phyloP scores from a whole-genome alignment of 306 rosid genomes.

The Prunus kanzakura region DNA sequence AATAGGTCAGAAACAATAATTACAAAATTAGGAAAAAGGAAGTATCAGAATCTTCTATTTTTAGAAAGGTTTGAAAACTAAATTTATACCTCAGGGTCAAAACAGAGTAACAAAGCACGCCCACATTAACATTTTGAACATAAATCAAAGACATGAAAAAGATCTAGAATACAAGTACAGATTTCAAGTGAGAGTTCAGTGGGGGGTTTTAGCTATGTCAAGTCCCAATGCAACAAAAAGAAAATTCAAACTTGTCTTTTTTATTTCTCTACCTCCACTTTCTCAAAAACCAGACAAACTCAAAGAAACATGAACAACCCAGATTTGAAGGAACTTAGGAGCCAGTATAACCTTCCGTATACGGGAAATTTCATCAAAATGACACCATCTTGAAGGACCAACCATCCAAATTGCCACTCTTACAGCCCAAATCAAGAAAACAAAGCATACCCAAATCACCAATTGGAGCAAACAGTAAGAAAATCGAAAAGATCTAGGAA shows the following conservation, averaged over 20 bases:
- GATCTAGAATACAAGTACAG: not conserved
- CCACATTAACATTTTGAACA: not conserved
- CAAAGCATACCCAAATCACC: slow-evolving; percentile 28
- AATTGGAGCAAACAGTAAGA: slow-evolving; percentile 22
- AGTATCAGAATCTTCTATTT: not conserved
- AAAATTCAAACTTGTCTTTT: not conserved
- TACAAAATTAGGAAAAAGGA: not conserved
- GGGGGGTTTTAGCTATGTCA: not conserved
- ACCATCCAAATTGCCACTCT: not conserved
- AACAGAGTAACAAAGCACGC: not conserved
- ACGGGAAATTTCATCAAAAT: not conserved
- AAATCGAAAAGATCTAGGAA: slow-evolving; percentile 53
- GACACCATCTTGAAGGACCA: not conserved
- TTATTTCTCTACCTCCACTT: not conserved
- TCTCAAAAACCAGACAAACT: slow-evolving; percentile 13
- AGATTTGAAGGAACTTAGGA: not conserved
- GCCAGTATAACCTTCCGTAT: not conserved
- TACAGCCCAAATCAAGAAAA: slow-evolving; percentile 17
- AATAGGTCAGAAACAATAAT: not conserved
- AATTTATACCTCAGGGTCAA: not conserved
- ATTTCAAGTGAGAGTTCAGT: not conserved
- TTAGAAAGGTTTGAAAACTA: not conserved
- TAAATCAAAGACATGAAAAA: not conserved
- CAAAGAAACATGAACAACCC: not conserved
- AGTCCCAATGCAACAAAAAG: slow-evolving; percentile 2